Percentiles rank a stretch among this genome's conserved stretches.
Conservation (phyloP, 352 stramenopile genomes). For the Achlya hypogyna region DNA sequence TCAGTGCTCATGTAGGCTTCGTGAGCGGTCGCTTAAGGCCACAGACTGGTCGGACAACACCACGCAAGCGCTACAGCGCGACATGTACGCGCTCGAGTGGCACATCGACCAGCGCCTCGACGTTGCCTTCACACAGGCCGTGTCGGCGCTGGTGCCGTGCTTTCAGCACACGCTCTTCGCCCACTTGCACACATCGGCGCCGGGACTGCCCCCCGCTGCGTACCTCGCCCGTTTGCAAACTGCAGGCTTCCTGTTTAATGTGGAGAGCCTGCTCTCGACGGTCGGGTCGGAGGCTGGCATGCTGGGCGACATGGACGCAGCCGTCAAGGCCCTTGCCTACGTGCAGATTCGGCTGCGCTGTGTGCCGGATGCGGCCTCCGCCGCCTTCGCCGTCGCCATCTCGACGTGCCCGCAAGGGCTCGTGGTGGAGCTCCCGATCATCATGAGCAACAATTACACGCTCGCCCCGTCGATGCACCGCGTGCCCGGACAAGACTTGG, state of each 20-base stretch:
- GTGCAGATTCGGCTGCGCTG: conserved; percentile 63
- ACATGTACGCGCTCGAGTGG: conserved; percentile 78
- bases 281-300: conserved; percentile 80
- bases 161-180: conserved; percentile 81
- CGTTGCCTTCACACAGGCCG: conserved; percentile 70
- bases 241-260: conserved; percentile 72
- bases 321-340: conserved; percentile 57
- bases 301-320: conserved; percentile 74
- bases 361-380: conserved; percentile 48
- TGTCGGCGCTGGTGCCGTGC: conserved; percentile 74
- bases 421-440: conserved; percentile 65
- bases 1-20: conserved; percentile 21
- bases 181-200: conserved; percentile 35
- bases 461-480: conserved; percentile 46
- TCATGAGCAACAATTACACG: conserved; percentile 36
- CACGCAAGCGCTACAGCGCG: conserved; percentile 57
- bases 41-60: conserved; percentile 54
- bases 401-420: conserved; percentile 47
- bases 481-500: conserved; percentile 57
- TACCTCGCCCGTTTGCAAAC: conserved; percentile 18
- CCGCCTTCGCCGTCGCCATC: conserved; percentile 63
- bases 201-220: not conserved
- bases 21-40: conserved; percentile 39
- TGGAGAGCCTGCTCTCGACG: conserved; percentile 77
- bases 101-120: conserved; percentile 74